A percentile compares a stretch with the other conserved stretches of the same genome.
These are phyloP conservation scores for Brassica cretica DNA, from an alignment of 345 rosid species.

Conservation along the genomic window DNA sequence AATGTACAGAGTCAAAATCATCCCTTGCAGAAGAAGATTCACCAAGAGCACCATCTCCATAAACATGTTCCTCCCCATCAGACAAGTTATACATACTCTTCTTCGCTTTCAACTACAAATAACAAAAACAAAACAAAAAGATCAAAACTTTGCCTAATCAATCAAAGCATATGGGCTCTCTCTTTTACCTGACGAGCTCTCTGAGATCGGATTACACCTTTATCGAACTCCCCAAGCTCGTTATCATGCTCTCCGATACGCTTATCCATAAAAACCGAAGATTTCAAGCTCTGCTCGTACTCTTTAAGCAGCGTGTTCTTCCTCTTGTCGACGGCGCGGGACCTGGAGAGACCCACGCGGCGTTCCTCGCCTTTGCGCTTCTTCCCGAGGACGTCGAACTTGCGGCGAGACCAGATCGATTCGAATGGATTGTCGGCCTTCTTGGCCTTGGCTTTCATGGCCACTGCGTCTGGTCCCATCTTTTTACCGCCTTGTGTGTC, in stretches of 20 bases:
- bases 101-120: slow-evolving; percentile 59
- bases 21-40: slow-evolving; percentile 47
- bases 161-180: background rate
- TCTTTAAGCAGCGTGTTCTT: slow-evolving; percentile 79
- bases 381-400: slow-evolving; percentile 84
- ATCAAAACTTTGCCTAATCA: background rate
- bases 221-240: slow-evolving; percentile 75
- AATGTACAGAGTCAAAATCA: slow-evolving; percentile 72
- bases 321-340: slow-evolving; percentile 75
- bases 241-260: slow-evolving; percentile 81
- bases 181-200: slow-evolving; percentile 70
- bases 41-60: slow-evolving; percentile 51
- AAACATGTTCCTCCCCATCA: slow-evolving; percentile 81
- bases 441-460: slow-evolving; percentile 60
- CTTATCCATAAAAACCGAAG: slow-evolving; percentile 73
- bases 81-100: slow-evolving; percentile 79
- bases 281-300: slow-evolving; percentile 71
- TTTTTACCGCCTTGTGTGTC: slow-evolving; percentile 45
- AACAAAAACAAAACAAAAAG: background rate
- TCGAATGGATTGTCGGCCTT: slow-evolving; percentile 68
- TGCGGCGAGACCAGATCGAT: slow-evolving; percentile 80
- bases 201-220: slow-evolving; percentile 78
- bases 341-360: slow-evolving; percentile 66
- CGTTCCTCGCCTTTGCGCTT: slow-evolving; percentile 88
- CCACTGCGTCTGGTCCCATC: slow-evolving; percentile 53